These are phyloP conservation scores for Mycogone perniciosa DNA, from an alignment of 2,329 filamentous ascomycete genomes.

Conservation along the genomic window DNA sequence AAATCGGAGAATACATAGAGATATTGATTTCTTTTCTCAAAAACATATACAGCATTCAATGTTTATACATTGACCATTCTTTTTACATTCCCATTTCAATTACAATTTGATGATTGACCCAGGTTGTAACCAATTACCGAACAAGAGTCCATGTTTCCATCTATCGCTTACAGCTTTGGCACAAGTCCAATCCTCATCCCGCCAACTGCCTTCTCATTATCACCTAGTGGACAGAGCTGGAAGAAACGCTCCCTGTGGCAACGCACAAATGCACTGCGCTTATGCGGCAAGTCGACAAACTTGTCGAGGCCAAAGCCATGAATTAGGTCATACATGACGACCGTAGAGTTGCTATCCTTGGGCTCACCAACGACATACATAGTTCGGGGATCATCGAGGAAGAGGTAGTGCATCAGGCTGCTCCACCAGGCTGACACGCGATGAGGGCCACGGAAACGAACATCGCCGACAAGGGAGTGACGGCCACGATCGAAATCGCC, in stretches of 20 bases:
- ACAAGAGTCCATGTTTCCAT: background rate
- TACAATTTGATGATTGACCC: no score
- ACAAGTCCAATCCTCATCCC: constrained; percentile 48
- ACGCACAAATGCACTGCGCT: constrained; percentile 60
- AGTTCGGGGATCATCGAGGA: constrained; percentile 55
- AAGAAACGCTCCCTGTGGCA: constrained; percentile 64
- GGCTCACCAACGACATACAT: constrained; percentile 60
- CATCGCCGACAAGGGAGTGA: constrained; percentile 53
- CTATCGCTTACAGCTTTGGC: constrained; percentile 41
- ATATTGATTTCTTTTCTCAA: no score
- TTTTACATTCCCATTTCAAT: no score
- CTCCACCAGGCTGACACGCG: constrained; percentile 57
- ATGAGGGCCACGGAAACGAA: constrained; percentile 53
- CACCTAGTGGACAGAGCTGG: constrained; percentile 55
- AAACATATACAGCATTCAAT: no score
- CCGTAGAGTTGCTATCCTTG: constrained; percentile 61
- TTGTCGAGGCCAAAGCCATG: constrained; percentile 68
- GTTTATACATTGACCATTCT: no score
- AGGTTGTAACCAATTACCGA: no score
- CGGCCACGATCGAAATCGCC: constrained; percentile 53
- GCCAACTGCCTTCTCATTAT: constrained; percentile 50
- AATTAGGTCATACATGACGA: constrained; percentile 68
- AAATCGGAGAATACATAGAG: background rate
- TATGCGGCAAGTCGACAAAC: constrained; percentile 65
- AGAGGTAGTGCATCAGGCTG: constrained; percentile 56